Evolutionary conservation across 2,329 filamentous ascomycete species (phyloP), one percentile per base, ranked within the genome.

Genomic region (Coniochaeta prunicola): DNA sequence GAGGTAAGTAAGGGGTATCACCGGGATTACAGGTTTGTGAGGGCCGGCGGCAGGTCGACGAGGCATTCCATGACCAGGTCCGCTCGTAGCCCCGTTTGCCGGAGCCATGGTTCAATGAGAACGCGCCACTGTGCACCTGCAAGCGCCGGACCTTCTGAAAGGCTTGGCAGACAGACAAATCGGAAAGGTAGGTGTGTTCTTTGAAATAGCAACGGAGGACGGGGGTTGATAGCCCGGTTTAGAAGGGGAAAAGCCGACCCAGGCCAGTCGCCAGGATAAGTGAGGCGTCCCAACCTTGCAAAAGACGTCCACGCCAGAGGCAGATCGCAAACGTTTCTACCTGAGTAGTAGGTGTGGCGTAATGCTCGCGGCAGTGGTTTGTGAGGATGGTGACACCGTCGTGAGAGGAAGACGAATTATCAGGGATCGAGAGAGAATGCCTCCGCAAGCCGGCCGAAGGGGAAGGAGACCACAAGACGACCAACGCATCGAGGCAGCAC

Each of bases 1-100:
- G 21, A 56, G 21, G 54, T 64, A 68, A 57, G 60, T 63, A 40
- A 67, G 63, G 28, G 67, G 67, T 19, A 68, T 53, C 17, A 61
- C 67, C n/a, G 67, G 67, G 48, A 68, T 60, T 30, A 68, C 61
- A 12, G 61, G 59, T 50, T 62, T 62, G 54, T 59, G 61, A 19
- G 58, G 19, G 45, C 28, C 59, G 59, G 17, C 65, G 59, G 38
- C 53, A 28, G 34, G 40, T 33, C 59, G 60, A n/a, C 65, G 60
- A 42, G 53, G 28, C 28, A 45, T n/a, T 59, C 42, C 59, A 63
- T 65, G 30, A 61, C 57, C n/a, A n/a, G 63, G 58, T 42, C 63
- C 64, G 60, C 50, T 61, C 17, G 61, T 40, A 59, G 57, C 56
- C 59, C 65, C 65, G 53, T 65, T 66, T 57, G 59, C 30, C 30